These are phyloP conservation scores for Chiua virens DNA, from an alignment of 768 basidiomycete species.

Conservation along the genomic window DNA sequence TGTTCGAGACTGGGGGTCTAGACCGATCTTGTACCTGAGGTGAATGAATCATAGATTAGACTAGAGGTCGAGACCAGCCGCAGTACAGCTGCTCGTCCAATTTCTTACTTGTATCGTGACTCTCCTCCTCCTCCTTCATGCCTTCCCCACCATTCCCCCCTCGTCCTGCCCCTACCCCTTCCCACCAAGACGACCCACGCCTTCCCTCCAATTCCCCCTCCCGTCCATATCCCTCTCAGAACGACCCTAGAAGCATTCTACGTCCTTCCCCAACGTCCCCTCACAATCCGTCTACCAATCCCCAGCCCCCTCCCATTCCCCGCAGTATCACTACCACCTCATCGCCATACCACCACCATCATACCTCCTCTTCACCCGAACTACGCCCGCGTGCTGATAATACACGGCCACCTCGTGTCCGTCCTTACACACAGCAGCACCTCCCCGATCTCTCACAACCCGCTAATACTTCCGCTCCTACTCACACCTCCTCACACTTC, in stretches of 20 bases:
- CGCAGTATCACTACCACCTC: slow-evolving; percentile 10
- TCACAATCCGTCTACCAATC: slow-evolving; percentile 4
- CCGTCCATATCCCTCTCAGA: slow-evolving; percentile 1
- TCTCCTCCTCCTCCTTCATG: slow-evolving; percentile 5
- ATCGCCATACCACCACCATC: slow-evolving; percentile 15
- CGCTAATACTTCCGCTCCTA: neutral
- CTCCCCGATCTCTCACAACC: slow-evolving; percentile 8
- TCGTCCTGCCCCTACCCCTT: slow-evolving; percentile 8
- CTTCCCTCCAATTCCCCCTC: neutral
- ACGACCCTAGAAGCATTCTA: slow-evolving; percentile 18
- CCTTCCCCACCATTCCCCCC: slow-evolving; percentile 20
- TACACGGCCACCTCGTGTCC: slow-evolving; percentile 24
- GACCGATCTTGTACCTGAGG: too few relatives aligned
- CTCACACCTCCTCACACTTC: slow-evolving; percentile 13
- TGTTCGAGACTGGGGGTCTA: too few relatives aligned
- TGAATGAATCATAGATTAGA: too few relatives aligned
- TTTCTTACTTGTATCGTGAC: too few relatives aligned
- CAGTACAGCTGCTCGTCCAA: too few relatives aligned
- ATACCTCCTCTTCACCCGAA: slow-evolving; percentile 26
- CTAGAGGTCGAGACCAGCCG: too few relatives aligned
- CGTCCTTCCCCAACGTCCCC: slow-evolving; percentile 10
- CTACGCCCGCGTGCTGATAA: slow-evolving; percentile 19
- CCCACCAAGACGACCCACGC: slow-evolving; percentile 9
- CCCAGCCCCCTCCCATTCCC: slow-evolving; percentile 6
- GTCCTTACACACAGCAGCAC: slow-evolving; percentile 10